Percentiles rank a stretch among this genome's conserved stretches.
Evolutionary conservation across 495 filamentous ascomycete genomes (phyloP).

Genomic region (Cercophora newfieldiana): DNA sequence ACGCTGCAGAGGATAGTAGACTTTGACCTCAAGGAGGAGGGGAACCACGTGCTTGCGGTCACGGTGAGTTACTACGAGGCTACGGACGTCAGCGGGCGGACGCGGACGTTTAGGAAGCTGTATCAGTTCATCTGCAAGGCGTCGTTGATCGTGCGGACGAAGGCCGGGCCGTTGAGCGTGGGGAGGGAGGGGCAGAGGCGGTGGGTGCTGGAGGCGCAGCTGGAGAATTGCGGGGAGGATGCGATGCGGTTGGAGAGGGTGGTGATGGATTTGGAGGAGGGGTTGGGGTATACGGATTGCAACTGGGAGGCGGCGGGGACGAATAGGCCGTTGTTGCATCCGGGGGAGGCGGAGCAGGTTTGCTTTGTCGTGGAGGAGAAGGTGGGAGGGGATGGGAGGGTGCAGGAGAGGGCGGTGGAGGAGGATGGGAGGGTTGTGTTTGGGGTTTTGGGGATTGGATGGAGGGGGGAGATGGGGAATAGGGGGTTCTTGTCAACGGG

Average conservation of each 20-base stretch:
- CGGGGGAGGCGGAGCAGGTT: slow-evolving; percentile 86
- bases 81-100: slow-evolving; percentile 64
- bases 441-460: slow-evolving; percentile 82
- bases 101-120: slow-evolving; percentile 87
- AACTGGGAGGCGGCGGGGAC: slow-evolving; percentile 50
- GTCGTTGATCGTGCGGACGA: slow-evolving; percentile 86
- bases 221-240: slow-evolving; percentile 86
- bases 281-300: slow-evolving; percentile 47
- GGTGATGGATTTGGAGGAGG: slow-evolving; percentile 48
- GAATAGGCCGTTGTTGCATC: slow-evolving; percentile 67
- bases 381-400: slow-evolving; percentile 44
- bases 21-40: slow-evolving; percentile 91
- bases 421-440: slow-evolving; percentile 65
- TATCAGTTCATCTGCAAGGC: slow-evolving; percentile 95
- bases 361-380: slow-evolving; percentile 82
- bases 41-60: slow-evolving; percentile 89
- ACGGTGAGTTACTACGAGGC: slow-evolving; percentile 84
- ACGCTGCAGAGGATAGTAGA: slow-evolving; percentile 80
- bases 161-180: slow-evolving; percentile 61
- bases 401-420: slow-evolving; percentile 34
- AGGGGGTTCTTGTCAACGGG: slow-evolving; percentile 84
- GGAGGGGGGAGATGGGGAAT: slow-evolving; percentile 89
- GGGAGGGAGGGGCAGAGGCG: slow-evolving; percentile 27
- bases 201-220: slow-evolving; percentile 82
- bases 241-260: slow-evolving; percentile 61